Evolutionary conservation across 2,329 filamentous ascomycete genomes (phyloP).

Genomic region (Calonectria montana): DNA sequence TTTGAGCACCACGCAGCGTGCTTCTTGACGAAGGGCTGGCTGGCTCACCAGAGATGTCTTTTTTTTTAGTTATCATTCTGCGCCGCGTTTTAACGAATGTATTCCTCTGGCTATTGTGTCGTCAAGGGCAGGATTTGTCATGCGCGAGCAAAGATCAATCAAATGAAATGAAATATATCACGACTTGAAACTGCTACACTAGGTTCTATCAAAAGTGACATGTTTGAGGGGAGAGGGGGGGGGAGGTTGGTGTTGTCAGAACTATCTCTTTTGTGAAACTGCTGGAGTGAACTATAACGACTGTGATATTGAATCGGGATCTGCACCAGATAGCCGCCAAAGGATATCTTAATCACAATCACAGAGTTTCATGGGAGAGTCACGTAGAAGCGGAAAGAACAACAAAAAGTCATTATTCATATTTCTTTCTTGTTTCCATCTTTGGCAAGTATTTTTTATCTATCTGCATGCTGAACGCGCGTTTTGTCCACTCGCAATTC

Average conservation of each 20-base stretch:
- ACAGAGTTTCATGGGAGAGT: neutral
- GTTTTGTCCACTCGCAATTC: neutral
- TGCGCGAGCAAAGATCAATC: neutral
- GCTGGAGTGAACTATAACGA: neutral
- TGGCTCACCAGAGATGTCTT: neutral
- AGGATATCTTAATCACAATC: neutral
- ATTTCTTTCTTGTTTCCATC: neutral
- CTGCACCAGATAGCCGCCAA: neutral
- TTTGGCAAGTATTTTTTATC: neutral
- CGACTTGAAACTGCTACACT: conserved; percentile 7
- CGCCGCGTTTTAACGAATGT: neutral
- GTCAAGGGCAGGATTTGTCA: neutral
- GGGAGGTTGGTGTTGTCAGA: neutral
- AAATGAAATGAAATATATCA: conserved; percentile 8
- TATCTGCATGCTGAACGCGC: neutral
- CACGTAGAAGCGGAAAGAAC: neutral
- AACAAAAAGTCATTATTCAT: neutral
- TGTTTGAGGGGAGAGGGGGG: too few species aligned
- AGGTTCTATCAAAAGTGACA: neutral
- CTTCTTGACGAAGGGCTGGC: neutral
- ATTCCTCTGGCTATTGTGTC: neutral
- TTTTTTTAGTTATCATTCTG: neutral
- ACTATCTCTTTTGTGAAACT: neutral
- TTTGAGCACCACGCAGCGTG: neutral
- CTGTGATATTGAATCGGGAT: neutral